A percentile compares a stretch with the other conserved stretches of the same genome.
phyloP scores from a whole-genome alignment of 345 rosid species.

The Bruguiera parviflora region DNA sequence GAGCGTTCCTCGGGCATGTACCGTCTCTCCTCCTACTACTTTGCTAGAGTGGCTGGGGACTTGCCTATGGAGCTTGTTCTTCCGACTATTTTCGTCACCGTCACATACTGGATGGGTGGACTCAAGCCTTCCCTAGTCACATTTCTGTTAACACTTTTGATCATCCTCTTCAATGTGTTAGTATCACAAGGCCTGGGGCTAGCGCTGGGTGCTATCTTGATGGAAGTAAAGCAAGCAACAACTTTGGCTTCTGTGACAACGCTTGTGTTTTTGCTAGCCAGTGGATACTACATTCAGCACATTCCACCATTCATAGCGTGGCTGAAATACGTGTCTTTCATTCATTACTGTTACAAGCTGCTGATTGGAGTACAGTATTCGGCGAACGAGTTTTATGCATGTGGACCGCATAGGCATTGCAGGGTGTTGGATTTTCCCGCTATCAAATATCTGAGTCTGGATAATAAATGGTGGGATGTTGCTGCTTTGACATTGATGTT shows the following conservation, averaged over 20 bases:
- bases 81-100: constrained; percentile 66
- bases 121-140: constrained; percentile 71
- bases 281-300: constrained; percentile 90
- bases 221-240: constrained; percentile 81
- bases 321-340: constrained; percentile 81
- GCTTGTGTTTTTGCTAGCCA: constrained; percentile 75
- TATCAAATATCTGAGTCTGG: constrained; percentile 46
- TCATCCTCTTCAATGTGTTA: constrained; percentile 69
- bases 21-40: constrained; percentile 80
- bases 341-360: constrained; percentile 83
- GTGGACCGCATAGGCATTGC: constrained; percentile 54
- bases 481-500: constrained; percentile 66
- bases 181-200: constrained; percentile 86
- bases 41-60: constrained; percentile 74
- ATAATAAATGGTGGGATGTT: constrained; percentile 51
- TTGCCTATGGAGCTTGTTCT: constrained; percentile 95
- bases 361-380: constrained; percentile 78
- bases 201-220: constrained; percentile 77
- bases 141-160: constrained; percentile 57
- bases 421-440: constrained; percentile 72
- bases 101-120: constrained; percentile 95
- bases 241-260: constrained; percentile 76
- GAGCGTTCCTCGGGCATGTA: constrained; percentile 90
- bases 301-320: constrained; percentile 78
- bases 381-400: constrained; percentile 49